Percentiles rank a stretch among this genome's conserved stretches.
These are phyloP conservation scores for Tremella yokohamensis DNA, from an alignment of 768 basidiomycete genomes.

Conservation along the genomic window DNA sequence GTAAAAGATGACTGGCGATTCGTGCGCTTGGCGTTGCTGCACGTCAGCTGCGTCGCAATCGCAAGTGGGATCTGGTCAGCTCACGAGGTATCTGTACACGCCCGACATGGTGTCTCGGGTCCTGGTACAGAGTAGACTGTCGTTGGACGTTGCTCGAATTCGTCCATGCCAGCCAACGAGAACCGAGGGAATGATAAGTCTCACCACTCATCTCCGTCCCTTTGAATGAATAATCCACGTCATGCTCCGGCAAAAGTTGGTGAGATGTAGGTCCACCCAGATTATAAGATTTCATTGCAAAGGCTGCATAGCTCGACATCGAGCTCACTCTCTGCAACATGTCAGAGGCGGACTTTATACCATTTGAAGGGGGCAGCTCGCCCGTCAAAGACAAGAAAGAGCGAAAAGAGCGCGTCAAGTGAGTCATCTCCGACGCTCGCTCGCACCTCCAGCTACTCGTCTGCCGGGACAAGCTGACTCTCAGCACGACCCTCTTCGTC, in stretches of 20 bases:
- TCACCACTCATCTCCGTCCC: too few relatives aligned
- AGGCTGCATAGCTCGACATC: too few relatives aligned
- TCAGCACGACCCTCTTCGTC: constrained; percentile 74
- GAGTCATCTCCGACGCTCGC: constrained; percentile 9
- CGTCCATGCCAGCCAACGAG: too few relatives aligned
- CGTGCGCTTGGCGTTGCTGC: constrained; percentile 87
- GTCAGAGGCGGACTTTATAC: constrained; percentile 22
- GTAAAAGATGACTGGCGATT: constrained; percentile 85
- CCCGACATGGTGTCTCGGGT: constrained; percentile 35
- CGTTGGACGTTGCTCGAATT: too few relatives aligned
- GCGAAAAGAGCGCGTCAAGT: constrained; percentile 41
- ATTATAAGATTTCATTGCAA: neutral
- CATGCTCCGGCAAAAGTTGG: neutral
- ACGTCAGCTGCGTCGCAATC: constrained; percentile 1
- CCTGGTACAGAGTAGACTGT: too few relatives aligned
- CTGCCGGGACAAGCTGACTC: neutral
- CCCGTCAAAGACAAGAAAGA: constrained; percentile 14
- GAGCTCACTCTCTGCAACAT: constrained; percentile 1
- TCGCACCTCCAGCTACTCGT: too few relatives aligned
- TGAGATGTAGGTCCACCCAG: neutral
- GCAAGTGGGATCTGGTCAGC: too few relatives aligned
- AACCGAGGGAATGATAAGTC: neutral
- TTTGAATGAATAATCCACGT: neutral
- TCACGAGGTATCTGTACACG: constrained; percentile 47
- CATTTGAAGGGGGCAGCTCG: constrained; percentile 4